These are phyloP conservation scores for Cyclospora cayetanensis DNA, from an alignment of 169 alveolate genomes.

Conservation along the genomic window DNA sequence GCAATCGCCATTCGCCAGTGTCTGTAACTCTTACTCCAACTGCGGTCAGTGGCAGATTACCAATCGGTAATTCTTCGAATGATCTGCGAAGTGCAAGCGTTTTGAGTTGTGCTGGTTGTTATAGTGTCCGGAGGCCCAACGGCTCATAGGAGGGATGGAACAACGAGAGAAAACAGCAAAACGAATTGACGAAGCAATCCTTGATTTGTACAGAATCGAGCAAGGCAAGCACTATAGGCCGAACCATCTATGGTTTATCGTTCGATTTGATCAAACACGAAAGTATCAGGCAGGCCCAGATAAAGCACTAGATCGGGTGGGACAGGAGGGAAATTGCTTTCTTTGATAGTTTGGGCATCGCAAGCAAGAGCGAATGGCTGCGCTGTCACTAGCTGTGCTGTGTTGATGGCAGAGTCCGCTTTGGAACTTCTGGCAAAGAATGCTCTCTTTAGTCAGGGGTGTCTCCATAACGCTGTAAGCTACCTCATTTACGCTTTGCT, in stretches of 20 bases:
- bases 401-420: conserved; percentile 50
- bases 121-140: conserved; percentile 72
- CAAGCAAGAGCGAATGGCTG: too few relatives aligned
- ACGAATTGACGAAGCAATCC: conserved; percentile 71
- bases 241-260: too few relatives aligned
- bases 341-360: too few relatives aligned
- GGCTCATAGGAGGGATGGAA: conserved; percentile 69
- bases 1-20: background rate
- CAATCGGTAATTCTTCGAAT: background rate
- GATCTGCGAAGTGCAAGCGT: background rate
- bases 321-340: too few relatives aligned
- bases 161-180: conserved; percentile 72
- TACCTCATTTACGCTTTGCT: background rate
- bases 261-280: too few relatives aligned
- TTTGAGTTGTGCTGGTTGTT: background rate
- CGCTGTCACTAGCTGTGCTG: too few relatives aligned
- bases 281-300: too few relatives aligned
- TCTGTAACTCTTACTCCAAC: background rate
- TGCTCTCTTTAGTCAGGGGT: conserved; percentile 54
- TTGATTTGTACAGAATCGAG: conserved; percentile 67
- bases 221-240: conserved; percentile 66
- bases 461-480: conserved; percentile 55
- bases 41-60: background rate
- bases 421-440: conserved; percentile 62
- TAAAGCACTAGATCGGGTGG: too few relatives aligned